Conservation (phyloP, 257 asterid species). For the Scutellaria baicalensis region DNA sequence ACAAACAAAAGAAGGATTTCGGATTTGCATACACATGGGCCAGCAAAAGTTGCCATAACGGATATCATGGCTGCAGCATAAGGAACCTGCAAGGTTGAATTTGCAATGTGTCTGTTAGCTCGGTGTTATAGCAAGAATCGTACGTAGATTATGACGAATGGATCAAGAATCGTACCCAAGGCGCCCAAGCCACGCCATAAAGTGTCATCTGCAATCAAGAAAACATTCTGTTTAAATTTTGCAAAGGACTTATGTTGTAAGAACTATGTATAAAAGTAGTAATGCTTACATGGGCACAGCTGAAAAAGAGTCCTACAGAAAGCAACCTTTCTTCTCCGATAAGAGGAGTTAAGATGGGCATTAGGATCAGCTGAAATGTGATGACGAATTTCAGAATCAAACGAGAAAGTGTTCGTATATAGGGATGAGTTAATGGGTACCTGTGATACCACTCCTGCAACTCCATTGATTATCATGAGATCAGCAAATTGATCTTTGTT, state of each 20-base stretch:
- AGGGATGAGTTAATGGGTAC: slow-evolving; percentile 15
- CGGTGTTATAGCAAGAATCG: background rate
- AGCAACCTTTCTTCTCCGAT: slow-evolving; percentile 80
- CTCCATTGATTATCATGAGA: slow-evolving; percentile 68
- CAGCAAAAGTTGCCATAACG: slow-evolving; percentile 48
- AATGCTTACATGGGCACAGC: slow-evolving; percentile 45
- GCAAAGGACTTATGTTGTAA: background rate
- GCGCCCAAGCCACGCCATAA: slow-evolving; percentile 84
- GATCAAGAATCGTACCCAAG: slow-evolving; percentile 51
- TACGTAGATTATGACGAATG: background rate
- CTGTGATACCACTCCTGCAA: slow-evolving; percentile 81
- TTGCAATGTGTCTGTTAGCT: background rate
- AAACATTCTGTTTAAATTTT: background rate
- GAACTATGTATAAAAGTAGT: background rate
- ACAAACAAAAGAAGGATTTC: background rate
- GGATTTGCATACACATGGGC: slow-evolving; percentile 83
- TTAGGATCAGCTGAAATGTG: slow-evolving; percentile 53
- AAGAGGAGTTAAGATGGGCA: slow-evolving; percentile 74
- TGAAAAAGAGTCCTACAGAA: slow-evolving; percentile 66
- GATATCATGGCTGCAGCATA: slow-evolving; percentile 64
- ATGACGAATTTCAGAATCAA: background rate
- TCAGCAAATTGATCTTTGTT: slow-evolving; percentile 90
- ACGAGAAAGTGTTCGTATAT: background rate
- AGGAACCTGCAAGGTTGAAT: slow-evolving; percentile 51
- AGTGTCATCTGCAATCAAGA: slow-evolving; percentile 59